A percentile compares a stretch with the other conserved stretches of the same genome.
These are phyloP conservation scores for Elasticomyces elasticus DNA, from an alignment of 495 filamentous ascomycete species.

Conservation along the genomic window DNA sequence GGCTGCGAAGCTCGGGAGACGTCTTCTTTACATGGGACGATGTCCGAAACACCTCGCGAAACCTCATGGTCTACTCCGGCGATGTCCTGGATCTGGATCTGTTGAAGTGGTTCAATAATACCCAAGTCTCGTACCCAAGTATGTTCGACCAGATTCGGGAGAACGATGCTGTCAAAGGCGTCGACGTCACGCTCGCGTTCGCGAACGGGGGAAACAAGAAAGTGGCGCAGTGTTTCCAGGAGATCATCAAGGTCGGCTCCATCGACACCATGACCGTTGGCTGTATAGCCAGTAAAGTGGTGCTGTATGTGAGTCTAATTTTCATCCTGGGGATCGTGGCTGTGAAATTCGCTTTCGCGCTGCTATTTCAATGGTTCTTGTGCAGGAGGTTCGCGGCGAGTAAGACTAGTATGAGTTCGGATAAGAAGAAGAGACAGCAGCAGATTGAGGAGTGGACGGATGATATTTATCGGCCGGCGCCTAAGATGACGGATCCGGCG, in stretches of 20 bases:
- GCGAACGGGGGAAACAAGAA: constrained; percentile 66
- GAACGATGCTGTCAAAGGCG: constrained; percentile 70
- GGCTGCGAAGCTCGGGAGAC: constrained; percentile 48
- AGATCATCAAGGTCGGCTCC: constrained; percentile 91
- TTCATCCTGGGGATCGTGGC: constrained; percentile 87
- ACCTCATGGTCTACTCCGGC: constrained; percentile 86
- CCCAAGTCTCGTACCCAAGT: constrained; percentile 67
- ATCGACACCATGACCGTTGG: constrained; percentile 95
- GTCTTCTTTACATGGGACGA: constrained; percentile 98
- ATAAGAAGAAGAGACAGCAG: constrained; percentile 69
- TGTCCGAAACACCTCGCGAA: constrained; percentile 76
- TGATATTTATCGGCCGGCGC: constrained; percentile 87
- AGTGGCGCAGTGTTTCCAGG: constrained; percentile 71
- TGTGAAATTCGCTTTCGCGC: constrained; percentile 78
- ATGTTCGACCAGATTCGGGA: constrained; percentile 70
- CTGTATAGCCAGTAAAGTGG: constrained; percentile 94
- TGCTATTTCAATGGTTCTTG: constrained; percentile 93
- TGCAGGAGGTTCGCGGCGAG: constrained; percentile 67
- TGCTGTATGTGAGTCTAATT: constrained; percentile 85
- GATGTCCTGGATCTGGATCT: constrained; percentile 90
- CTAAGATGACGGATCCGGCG: constrained; percentile 60
- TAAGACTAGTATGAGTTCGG: constrained; percentile 59
- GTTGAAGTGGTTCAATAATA: constrained; percentile 77
- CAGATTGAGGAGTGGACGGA: constrained; percentile 99
- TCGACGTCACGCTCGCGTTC: constrained; percentile 82